Base-by-base conservation (phyloP, 495 filamentous ascomycete genomes). In the Daldinia loculata region DNA sequence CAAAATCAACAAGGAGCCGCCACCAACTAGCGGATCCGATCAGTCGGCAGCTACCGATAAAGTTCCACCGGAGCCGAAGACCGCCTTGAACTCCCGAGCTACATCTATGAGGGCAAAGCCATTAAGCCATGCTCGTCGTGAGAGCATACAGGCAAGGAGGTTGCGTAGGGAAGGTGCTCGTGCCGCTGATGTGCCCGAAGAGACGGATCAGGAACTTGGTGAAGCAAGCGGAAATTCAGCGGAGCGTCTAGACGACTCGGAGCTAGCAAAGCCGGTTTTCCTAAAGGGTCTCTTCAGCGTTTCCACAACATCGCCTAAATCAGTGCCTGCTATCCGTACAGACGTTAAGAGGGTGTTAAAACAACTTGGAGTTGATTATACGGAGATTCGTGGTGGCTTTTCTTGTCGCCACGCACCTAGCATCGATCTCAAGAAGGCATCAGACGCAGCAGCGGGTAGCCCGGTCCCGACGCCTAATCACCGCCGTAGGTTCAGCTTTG, bases 241-340 rank as follows among this genome's bases (percentile, higher is more conserved):
- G 17, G 84, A 87, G 34, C 76, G 84, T 24, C 70, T 87, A 11
- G 81, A 81, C 32, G 80, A 92, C 72, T 80, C 83, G 3, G 85
- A 91, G 68, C 82, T 89, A 41, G 88, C 90, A 45, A 98, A 97
- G 75, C 96, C 96, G 1, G 95, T 98, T 27, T 99, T 91, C 76
- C 88, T 99, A 27, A 99, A 99, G 78, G 95, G 95, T 24, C 88
- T 99, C 26, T 99, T 99, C 83, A 98, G 94, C 76, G 95, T 98
- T 36, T 94, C 92, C 4, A 99, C 95, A 0, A 99, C 95, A 2
- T 97, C 94, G 70, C 96, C 91, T 74, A 95, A 94, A 70, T 93
- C 96, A 2, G 84, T 98, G 22, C 77, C 88, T 3, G 85, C 91
- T 67, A 99, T 99, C 67, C 89, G 95, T 43, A 84, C 87, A 15